A percentile compares a stretch with the other conserved stretches of the same genome.
phyloP scores from a whole-genome alignment of 768 basidiomycete species.

The Lentinula aciculospora region DNA sequence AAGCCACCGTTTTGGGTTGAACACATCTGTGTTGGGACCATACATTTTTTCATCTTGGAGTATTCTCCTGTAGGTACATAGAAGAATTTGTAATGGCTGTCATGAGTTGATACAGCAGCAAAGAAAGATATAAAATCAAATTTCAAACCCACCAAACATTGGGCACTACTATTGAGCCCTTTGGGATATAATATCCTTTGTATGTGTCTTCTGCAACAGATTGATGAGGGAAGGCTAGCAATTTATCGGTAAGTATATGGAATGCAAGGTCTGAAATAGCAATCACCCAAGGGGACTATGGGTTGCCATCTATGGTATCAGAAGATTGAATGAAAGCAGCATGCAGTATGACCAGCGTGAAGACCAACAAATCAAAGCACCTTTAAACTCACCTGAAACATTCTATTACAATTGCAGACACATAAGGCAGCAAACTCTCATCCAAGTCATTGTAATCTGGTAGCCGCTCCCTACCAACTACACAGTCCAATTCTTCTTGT shows the following conservation, averaged over 20 bases:
- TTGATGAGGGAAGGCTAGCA: slow-evolving; percentile 20
- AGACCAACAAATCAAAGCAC: background rate
- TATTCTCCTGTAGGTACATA: background rate
- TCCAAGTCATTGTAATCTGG: background rate
- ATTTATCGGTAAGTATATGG: background rate
- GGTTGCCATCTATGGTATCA: background rate
- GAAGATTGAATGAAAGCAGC: no score
- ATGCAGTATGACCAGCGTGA: no score
- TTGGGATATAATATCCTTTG: slow-evolving; percentile 24
- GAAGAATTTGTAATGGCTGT: background rate
- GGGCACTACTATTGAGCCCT: slow-evolving; percentile 25
- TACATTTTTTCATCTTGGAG: background rate
- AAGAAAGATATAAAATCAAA: no score
- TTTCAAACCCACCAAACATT: slow-evolving; percentile 27
- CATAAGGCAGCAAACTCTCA: background rate
- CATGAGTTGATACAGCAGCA: no score
- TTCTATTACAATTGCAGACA: background rate
- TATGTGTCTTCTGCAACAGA: slow-evolving; percentile 24
- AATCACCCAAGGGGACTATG: background rate
- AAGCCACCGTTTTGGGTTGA: background rate
- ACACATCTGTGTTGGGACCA: background rate
- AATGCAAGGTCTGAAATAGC: background rate
- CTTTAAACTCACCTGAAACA: background rate
- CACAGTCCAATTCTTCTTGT: background rate
- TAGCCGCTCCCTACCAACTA: background rate